phyloP scores from a whole-genome alignment of 345 rosid species.

The Dimocarpus longan region DNA sequence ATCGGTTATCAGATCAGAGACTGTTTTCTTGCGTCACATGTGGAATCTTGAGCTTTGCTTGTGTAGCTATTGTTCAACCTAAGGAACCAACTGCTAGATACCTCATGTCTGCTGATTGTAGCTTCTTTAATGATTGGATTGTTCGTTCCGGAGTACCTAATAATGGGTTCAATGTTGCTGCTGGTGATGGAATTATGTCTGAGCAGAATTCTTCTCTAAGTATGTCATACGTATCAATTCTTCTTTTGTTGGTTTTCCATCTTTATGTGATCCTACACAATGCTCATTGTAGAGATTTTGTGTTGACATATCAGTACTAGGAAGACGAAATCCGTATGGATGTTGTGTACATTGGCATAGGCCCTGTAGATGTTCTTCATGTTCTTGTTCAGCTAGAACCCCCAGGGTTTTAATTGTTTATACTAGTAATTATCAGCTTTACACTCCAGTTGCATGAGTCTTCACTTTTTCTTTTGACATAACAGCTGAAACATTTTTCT shows the following conservation, averaged over 20 bases:
- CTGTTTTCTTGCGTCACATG: conserved; percentile 90
- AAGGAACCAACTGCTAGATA: conserved; percentile 77
- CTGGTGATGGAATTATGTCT: conserved; percentile 29
- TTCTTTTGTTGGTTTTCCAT: conserved; percentile 5
- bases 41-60: conserved; percentile 84
- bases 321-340: not conserved
- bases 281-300: conserved; percentile 6
- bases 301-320: not conserved
- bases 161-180: conserved; percentile 30
- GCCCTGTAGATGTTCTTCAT: not conserved
- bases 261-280: not conserved
- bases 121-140: conserved; percentile 86
- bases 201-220: conserved; percentile 42
- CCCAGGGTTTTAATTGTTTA: not conserved
- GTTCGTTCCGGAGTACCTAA: conserved; percentile 55
- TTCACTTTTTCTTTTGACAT: not conserved
- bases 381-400: not conserved
- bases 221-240: conserved; percentile 38
- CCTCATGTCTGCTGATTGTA: conserved; percentile 92
- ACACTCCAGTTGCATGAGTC: not conserved
- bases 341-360: not conserved
- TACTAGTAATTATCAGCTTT: not conserved
- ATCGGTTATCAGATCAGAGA: conserved; percentile 78
- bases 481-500: not conserved
- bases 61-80: conserved; percentile 87